Evolutionary conservation across 2,329 filamentous ascomycete genomes (phyloP).

Genomic region (Fusarium nygamai): DNA sequence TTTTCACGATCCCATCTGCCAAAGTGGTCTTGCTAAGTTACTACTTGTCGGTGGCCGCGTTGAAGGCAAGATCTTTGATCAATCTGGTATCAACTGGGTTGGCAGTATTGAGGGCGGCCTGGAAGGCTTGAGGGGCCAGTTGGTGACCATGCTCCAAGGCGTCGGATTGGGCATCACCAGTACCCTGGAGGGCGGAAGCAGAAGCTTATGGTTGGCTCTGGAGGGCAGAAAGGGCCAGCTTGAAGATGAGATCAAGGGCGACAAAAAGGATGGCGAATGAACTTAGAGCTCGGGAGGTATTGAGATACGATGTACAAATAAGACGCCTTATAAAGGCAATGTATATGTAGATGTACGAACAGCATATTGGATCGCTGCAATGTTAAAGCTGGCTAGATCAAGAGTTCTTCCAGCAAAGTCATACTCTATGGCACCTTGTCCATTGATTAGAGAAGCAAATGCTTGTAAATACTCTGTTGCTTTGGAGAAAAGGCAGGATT

Average conservation of each 20-base stretch:
- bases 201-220: constrained; percentile 86
- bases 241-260: constrained; percentile 64
- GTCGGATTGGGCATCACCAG: constrained; percentile 80
- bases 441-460: background rate
- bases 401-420: background rate
- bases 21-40: constrained; percentile 86
- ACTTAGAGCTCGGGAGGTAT: background rate
- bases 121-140: constrained; percentile 80
- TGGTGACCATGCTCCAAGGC: constrained; percentile 83
- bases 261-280: constrained; percentile 29
- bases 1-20: constrained; percentile 82
- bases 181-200: constrained; percentile 81
- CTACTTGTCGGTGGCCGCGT: constrained; percentile 86
- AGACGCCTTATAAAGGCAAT: constrained; percentile 20
- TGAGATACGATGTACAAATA: constrained; percentile 24
- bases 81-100: constrained; percentile 71
- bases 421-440: background rate
- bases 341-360: constrained; percentile 44
- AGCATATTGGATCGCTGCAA: constrained; percentile 20
- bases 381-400: background rate
- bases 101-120: constrained; percentile 83
- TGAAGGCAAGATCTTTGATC: constrained; percentile 86
- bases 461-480: background rate
- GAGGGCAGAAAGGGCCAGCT: constrained; percentile 84
- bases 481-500: background rate